A percentile compares a stretch with the other conserved stretches of the same genome.
Conservation (phyloP, 176 grass and related monocot genomes). For the Hyparrhenia diplandra region DNA sequence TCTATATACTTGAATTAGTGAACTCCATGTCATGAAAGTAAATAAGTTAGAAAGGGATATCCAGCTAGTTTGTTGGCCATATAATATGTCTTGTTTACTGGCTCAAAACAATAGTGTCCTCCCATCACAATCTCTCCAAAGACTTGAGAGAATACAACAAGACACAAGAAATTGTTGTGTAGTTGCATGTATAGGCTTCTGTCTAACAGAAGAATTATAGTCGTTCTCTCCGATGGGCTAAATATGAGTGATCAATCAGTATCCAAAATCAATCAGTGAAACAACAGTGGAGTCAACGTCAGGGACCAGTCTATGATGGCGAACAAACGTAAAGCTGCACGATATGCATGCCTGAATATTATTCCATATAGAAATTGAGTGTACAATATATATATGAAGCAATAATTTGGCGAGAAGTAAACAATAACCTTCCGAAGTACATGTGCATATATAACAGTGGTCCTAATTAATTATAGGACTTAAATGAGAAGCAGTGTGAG, state of each 20-base stretch:
- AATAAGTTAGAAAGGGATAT: not conserved
- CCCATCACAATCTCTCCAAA: not conserved
- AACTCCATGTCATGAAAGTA: not conserved
- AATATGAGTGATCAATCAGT: constrained; percentile 7
- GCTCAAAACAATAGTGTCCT: not conserved
- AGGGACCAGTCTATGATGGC: constrained; percentile 1
- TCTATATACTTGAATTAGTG: not conserved
- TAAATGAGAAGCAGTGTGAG: not conserved
- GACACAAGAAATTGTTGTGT: not conserved
- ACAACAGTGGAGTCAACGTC: constrained; percentile 27
- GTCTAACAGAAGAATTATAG: not conserved
- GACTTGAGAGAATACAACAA: not conserved
- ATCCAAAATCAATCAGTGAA: constrained; percentile 15
- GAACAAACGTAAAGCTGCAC: constrained; percentile 31
- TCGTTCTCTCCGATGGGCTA: not conserved
- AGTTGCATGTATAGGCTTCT: not conserved
- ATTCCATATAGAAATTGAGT: not conserved
- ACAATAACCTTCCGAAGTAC: not conserved
- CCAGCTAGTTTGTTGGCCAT: not conserved
- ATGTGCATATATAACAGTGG: constrained; percentile 17
- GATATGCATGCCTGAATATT: constrained; percentile 35
- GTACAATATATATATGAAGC: not conserved
- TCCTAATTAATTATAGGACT: constrained; percentile 9
- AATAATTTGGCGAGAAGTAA: not conserved
- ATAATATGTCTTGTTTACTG: too few relatives aligned